These are phyloP conservation scores for Colletotrichum caudatum DNA, from an alignment of 2,329 filamentous ascomycete genomes.

Conservation along the genomic window DNA sequence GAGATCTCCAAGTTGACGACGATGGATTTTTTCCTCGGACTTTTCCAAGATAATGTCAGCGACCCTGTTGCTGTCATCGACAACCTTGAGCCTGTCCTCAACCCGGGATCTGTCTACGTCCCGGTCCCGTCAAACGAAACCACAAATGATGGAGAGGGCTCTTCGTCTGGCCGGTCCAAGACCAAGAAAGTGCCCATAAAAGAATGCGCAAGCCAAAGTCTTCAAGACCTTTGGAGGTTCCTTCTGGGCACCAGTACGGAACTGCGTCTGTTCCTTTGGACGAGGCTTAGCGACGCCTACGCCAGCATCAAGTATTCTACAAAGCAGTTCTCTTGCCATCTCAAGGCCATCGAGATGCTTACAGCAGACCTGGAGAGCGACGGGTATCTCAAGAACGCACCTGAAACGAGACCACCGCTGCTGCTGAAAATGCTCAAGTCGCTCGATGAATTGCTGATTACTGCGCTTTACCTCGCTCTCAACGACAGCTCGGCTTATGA, in stretches of 20 bases:
- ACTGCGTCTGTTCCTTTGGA: slow-evolving; percentile 89
- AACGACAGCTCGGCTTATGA: slow-evolving; percentile 80
- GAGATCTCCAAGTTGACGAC: slow-evolving; percentile 94
- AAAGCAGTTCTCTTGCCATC: slow-evolving; percentile 87
- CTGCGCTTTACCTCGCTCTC: slow-evolving; percentile 75
- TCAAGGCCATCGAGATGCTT: slow-evolving; percentile 88
- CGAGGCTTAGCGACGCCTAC: slow-evolving; percentile 90
- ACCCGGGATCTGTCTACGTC: slow-evolving; percentile 71
- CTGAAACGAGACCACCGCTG: slow-evolving; percentile 74
- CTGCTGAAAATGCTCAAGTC: slow-evolving; percentile 83
- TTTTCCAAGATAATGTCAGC: slow-evolving; percentile 86
- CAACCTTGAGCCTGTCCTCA: slow-evolving; percentile 90
- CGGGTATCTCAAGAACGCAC: slow-evolving; percentile 69
- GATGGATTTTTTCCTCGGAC: slow-evolving; percentile 93
- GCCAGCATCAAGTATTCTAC: slow-evolving; percentile 84
- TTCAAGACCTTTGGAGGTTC: slow-evolving; percentile 87
- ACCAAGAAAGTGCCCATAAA: slow-evolving; percentile 56
- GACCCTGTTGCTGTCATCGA: slow-evolving; percentile 90
- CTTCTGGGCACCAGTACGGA: slow-evolving; percentile 84
- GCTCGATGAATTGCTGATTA: slow-evolving; percentile 80
- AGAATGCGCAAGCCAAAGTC: slow-evolving; percentile 66
- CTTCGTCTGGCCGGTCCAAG: slow-evolving; percentile 30
- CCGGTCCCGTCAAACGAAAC: slow-evolving; percentile 40
- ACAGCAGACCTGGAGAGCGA: slow-evolving; percentile 72
- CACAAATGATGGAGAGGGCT: slow-evolving; percentile 39